These are phyloP conservation scores for Penicillium egyptiacum DNA, from an alignment of 495 filamentous ascomycete species.

Conservation along the genomic window DNA sequence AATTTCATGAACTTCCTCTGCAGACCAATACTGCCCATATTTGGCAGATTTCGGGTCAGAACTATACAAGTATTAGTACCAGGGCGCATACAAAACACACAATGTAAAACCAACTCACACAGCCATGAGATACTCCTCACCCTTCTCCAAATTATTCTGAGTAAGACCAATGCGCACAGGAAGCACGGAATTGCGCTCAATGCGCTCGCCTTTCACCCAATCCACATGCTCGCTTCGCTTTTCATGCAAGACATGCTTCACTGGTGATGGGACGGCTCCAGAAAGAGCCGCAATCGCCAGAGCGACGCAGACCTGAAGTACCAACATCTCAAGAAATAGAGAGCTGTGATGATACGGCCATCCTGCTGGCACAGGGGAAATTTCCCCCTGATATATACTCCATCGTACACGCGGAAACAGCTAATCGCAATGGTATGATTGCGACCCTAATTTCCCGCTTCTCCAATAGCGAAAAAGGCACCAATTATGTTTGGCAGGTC, in stretches of 20 bases:
- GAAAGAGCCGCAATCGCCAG: conserved; percentile 31
- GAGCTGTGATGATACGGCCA: not conserved
- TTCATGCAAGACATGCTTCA: conserved; percentile 45
- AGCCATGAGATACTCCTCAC: conserved; percentile 31
- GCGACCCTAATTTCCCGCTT: conserved; percentile 7
- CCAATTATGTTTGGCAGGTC: not conserved
- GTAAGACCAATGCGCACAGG: conserved; percentile 34
- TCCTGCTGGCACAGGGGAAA: not conserved
- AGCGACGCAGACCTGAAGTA: conserved; percentile 28
- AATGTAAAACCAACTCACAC: conserved; percentile 19
- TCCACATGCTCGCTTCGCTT: conserved; percentile 31
- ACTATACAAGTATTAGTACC: conserved; percentile 45
- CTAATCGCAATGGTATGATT: conserved; percentile 2
- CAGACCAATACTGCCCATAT: conserved; percentile 64
- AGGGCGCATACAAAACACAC: not conserved
- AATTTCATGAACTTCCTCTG: conserved; percentile 54
- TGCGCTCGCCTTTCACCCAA: conserved; percentile 36
- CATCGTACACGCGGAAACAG: not conserved
- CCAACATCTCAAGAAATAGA: conserved; percentile 14
- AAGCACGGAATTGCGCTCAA: conserved; percentile 28
- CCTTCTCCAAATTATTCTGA: conserved; percentile 33
- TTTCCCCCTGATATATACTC: not conserved
- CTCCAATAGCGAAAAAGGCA: not conserved
- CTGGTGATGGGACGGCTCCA: conserved; percentile 33
- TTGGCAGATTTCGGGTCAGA: conserved; percentile 58